A percentile compares a stretch with the other conserved stretches of the same genome.
phyloP scores from a whole-genome alignment of 2,329 filamentous ascomycete species.

The Dothidotthia symphoricarpi region DNA sequence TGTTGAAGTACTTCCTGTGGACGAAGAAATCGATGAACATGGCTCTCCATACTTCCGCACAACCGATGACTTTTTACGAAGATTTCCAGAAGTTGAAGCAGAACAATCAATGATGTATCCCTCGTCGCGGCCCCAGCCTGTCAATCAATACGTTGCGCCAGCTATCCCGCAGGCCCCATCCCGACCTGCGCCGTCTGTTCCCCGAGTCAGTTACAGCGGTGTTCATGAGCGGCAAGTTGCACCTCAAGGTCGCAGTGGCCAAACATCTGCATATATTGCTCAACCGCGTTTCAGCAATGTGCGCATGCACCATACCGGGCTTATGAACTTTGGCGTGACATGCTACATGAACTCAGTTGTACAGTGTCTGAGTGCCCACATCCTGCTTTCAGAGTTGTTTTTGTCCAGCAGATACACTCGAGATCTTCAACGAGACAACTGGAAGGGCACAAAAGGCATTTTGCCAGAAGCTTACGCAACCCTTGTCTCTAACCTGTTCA shows the following conservation, averaged over 20 bases:
- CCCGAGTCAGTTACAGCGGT: constrained; percentile 73
- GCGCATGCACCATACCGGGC: constrained; percentile 64
- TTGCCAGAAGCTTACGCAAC: constrained; percentile 63
- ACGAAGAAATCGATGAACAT: constrained; percentile 32
- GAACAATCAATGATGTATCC: constrained; percentile 56
- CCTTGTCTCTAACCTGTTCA: constrained; percentile 61
- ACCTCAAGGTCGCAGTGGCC: constrained; percentile 34
- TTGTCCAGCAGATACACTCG: constrained; percentile 60
- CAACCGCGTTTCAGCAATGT: constrained; percentile 46
- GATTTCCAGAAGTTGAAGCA: constrained; percentile 69
- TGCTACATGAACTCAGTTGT: constrained; percentile 93
- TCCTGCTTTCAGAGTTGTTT: constrained; percentile 62
- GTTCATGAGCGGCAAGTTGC: constrained; percentile 60
- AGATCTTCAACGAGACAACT: constrained; percentile 60
- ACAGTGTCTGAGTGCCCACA: constrained; percentile 76
- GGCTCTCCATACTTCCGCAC: constrained; percentile 56
- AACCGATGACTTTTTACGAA: constrained; percentile 79
- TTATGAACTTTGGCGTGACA: constrained; percentile 76
- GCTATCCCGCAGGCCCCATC: constrained; percentile 59
- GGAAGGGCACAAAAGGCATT: constrained; percentile 64
- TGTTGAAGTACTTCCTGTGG: constrained; percentile 33
- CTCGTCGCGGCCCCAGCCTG: constrained; percentile 37
- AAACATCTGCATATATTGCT: constrained; percentile 48
- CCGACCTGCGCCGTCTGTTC: constrained; percentile 58
- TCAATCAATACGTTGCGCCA: constrained; percentile 51